Base-by-base conservation (phyloP, 202 grass and related monocot species). In the Dendrocalamus latiflorus region DNA sequence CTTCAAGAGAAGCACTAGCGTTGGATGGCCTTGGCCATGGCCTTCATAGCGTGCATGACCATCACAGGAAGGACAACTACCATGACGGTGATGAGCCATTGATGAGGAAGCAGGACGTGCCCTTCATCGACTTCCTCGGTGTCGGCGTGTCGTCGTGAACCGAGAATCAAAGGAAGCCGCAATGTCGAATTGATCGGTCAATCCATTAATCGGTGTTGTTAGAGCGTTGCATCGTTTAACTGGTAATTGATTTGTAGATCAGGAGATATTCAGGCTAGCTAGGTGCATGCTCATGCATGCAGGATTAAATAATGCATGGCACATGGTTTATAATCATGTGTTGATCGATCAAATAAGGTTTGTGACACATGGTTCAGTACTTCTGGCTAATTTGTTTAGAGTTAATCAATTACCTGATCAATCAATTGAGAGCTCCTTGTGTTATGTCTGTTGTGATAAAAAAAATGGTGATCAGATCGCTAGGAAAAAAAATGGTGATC, bases 121-220 rank as follows among this genome's bases (percentile, higher is more conserved):
- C 80, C 17, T 97, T 92, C 88, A 89, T 97, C 38, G 91, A 97
- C 73, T 97, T 97, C 85, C 85, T 97, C 22, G 94, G 94, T 60
- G 91, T 97, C 77, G 94, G 94, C 45, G 89, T 97, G 26, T 80
- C 82, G 11, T 80, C 82, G 0, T 88, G 56, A 86, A 56, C 39
- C 1, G 33, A 30, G 24, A 26, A 47, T 59, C 18, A 39, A 59
- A 70, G 67, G 64, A 80, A 69, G 22, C 49, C 18, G 53, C 24
- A 14, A 39, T 9, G 14, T 5, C 59, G 42, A 57, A 13, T 22
- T 17, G 47, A 30, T 67, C 60, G 26, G 43, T 63, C 24, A 49
- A 51, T 20, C 47, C 72, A 50, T 79, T 48, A 75, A 78, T 84
- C 74, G 14, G 65, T 49, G 78, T 53, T 73, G 14, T 77, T 86